Evolutionary conservation across 1,139 yeast genomes (phyloP).

Genomic region (Magnusiomyces starmeri): DNA sequence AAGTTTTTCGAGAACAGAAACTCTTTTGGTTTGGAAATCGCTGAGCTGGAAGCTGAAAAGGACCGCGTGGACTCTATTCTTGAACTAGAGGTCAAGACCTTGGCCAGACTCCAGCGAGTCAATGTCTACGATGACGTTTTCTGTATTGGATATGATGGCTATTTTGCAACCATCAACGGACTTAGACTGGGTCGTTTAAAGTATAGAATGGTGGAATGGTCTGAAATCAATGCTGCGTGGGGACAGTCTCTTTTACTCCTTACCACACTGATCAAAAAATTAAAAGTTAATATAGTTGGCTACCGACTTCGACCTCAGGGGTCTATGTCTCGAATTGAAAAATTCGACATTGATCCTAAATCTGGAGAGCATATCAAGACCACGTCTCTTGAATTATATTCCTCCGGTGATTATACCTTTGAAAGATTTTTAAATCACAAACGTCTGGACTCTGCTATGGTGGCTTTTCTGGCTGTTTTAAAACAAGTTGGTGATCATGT

Average conservation of each 20-base stretch:
- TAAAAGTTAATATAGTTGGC: conserved; percentile 48
- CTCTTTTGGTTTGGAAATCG: conserved; percentile 44
- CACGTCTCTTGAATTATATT: conserved; percentile 43
- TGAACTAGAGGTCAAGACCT: conserved; percentile 51
- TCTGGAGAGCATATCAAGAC: conserved; percentile 33
- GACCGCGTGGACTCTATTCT: conserved; percentile 57
- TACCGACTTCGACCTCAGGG: conserved; percentile 78
- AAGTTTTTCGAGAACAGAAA: conserved; percentile 45
- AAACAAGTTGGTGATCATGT: conserved; percentile 49
- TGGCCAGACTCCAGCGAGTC: conserved; percentile 62
- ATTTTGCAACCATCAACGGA: conserved; percentile 83
- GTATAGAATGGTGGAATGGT: conserved; percentile 61
- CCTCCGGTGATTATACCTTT: conserved; percentile 59
- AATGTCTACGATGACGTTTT: conserved; percentile 81
- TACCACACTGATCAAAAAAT: conserved; percentile 53
- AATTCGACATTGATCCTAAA: conserved; percentile 39
- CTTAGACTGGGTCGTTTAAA: conserved; percentile 63
- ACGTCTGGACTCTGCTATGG: conserved; percentile 68
- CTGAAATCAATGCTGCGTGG: conserved; percentile 86
- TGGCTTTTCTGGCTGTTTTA: conserved; percentile 60
- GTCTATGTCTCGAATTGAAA: conserved; percentile 71
- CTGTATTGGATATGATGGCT: conserved; percentile 72
- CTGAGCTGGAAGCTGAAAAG: conserved; percentile 44
- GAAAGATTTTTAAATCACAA: conserved; percentile 65
- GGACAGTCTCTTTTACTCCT: conserved; percentile 75